Percentiles rank a stretch among this genome's conserved stretches.
These are phyloP conservation scores for Cystoisospora suis DNA, from an alignment of 169 alveolate species.

Conservation along the genomic window DNA sequence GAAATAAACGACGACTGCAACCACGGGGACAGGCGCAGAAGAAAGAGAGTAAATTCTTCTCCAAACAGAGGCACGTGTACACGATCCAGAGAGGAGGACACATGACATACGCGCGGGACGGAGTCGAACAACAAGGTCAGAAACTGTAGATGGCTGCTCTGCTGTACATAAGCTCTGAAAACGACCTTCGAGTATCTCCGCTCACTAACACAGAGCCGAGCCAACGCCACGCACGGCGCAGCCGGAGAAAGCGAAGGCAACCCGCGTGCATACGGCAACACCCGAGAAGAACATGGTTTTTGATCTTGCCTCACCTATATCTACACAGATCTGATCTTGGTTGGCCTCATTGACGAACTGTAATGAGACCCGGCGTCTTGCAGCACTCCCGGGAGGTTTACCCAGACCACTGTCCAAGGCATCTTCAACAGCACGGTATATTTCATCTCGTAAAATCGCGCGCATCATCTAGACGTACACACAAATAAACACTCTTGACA, in stretches of 20 bases:
- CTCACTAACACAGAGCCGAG: too few relatives aligned
- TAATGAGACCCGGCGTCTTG: neutral
- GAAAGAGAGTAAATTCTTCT: neutral
- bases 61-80: neutral
- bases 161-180: neutral
- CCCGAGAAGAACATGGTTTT: too few relatives aligned
- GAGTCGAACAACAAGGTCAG: neutral
- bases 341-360: neutral
- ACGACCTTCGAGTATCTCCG: too few relatives aligned
- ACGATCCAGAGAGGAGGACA: neutral
- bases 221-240: too few relatives aligned
- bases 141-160: neutral
- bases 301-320: neutral
- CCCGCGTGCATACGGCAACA: too few relatives aligned
- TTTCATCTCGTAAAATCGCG: conserved; percentile 18
- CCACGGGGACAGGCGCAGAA: neutral
- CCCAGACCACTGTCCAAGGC: neutral
- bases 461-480: conserved; percentile 10
- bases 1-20: neutral
- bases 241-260: too few relatives aligned
- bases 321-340: neutral
- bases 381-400: neutral
- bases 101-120: neutral
- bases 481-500: neutral
- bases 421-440: conserved; percentile 2